Conservation (phyloP, 2,329 filamentous ascomycete species). For the Thelonectria blattea region DNA sequence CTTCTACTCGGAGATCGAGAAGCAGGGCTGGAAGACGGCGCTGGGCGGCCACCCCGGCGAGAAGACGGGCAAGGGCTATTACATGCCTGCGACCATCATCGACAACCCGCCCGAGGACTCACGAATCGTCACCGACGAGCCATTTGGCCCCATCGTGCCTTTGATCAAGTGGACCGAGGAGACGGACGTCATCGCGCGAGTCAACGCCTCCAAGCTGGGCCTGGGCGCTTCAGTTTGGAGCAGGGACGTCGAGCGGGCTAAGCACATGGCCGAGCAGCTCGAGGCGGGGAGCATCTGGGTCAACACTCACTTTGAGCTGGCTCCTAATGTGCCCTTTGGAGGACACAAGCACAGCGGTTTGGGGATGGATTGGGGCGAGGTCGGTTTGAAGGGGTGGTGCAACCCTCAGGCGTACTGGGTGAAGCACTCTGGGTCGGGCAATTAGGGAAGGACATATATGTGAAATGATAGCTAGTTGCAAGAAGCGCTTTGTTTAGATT, state of each 20-base stretch:
- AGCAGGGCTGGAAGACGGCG: constrained; percentile 51
- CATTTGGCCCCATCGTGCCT: constrained; percentile 65
- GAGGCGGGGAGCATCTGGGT: constrained; percentile 67
- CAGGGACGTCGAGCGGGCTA: constrained; percentile 56
- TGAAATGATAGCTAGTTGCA: not conserved
- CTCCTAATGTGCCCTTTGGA: constrained; percentile 50
- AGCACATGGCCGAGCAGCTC: constrained; percentile 58
- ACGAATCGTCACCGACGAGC: constrained; percentile 61
- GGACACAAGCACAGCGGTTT: constrained; percentile 60
- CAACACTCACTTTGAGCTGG: constrained; percentile 54
- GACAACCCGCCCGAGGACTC: constrained; percentile 64
- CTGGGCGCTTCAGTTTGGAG: constrained; percentile 66
- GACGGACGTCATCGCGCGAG: constrained; percentile 62
- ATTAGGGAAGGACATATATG: not conserved
- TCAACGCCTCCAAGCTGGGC: constrained; percentile 59
- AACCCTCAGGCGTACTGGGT: constrained; percentile 21
- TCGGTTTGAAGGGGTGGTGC: constrained; percentile 28
- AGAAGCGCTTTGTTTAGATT: too few relatives aligned
- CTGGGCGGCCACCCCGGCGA: constrained; percentile 31
- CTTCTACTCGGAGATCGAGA: constrained; percentile 55
- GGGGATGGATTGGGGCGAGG: constrained; percentile 52
- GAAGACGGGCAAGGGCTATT: constrained; percentile 53
- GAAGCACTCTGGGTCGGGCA: constrained; percentile 8
- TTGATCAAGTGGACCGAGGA: constrained; percentile 67
- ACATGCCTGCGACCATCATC: constrained; percentile 64